phyloP scores from a whole-genome alignment of 371 early-diverging fungal species.

The Entomophthora muscae region DNA sequence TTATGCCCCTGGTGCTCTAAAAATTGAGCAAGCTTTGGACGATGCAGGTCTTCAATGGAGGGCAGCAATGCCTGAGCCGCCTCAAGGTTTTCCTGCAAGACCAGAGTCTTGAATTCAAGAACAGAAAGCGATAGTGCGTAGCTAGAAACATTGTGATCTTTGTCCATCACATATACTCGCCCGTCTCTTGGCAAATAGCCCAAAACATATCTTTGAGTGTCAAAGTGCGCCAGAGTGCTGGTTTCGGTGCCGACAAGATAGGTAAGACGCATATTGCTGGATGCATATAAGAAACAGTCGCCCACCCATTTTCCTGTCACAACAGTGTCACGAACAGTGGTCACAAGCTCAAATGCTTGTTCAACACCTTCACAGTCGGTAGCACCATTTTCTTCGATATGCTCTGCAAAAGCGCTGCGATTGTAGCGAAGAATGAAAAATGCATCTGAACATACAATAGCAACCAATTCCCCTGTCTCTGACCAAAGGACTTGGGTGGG shows the following conservation, averaged over 20 bases:
- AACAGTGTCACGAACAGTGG: constrained; percentile 73
- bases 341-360: constrained; percentile 86
- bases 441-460: constrained; percentile 79
- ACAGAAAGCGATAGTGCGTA: constrained; percentile 81
- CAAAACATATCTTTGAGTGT: constrained; percentile 71
- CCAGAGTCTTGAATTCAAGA: constrained; percentile 91
- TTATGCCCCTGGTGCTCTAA: constrained; percentile 76
- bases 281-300: constrained; percentile 94
- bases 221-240: constrained; percentile 87
- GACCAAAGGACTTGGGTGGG: constrained; percentile 80
- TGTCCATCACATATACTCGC: constrained; percentile 83
- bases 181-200: constrained; percentile 90
- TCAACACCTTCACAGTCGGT: constrained; percentile 88
- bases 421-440: constrained; percentile 85
- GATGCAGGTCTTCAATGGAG: constrained; percentile 65
- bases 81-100: constrained; percentile 79
- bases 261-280: constrained; percentile 71
- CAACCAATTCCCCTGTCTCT: constrained; percentile 77
- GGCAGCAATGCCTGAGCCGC: constrained; percentile 62
- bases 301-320: constrained; percentile 93
- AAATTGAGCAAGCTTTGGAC: constrained; percentile 83
- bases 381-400: constrained; percentile 49
- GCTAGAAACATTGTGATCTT: constrained; percentile 73
- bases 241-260: constrained; percentile 87
- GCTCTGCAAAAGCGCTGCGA: constrained; percentile 59